A percentile compares a stretch with the other conserved stretches of the same genome.
Conservation (phyloP, 1,284 basidiomycete species). For the Pseudozyma sp. region DNA sequence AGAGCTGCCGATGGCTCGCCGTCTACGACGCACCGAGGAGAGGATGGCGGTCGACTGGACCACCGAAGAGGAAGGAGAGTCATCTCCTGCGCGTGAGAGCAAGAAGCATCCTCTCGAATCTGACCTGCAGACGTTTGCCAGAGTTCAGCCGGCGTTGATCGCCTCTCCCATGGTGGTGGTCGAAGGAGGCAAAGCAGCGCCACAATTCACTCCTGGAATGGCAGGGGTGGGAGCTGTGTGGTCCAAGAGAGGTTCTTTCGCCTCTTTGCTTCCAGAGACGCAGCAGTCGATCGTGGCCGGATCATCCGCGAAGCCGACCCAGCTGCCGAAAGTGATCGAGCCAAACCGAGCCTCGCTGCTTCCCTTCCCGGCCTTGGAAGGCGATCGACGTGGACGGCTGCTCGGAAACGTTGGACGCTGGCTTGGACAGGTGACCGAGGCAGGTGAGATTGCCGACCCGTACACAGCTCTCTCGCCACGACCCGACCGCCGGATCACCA, state of each 20-base stretch:
- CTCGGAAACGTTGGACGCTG: constrained; percentile 37
- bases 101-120: background rate
- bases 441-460: constrained; percentile 31
- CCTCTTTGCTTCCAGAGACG: constrained; percentile 4
- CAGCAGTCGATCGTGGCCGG: constrained; percentile 1
- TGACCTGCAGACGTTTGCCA: constrained; percentile 7
- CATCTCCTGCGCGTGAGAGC: constrained; percentile 17
- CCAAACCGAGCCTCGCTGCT: constrained; percentile 26
- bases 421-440: constrained; percentile 33
- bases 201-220: constrained; percentile 40
- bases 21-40: constrained; percentile 38
- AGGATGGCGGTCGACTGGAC: constrained; percentile 46
- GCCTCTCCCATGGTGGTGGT: constrained; percentile 8
- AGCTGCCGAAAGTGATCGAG: constrained; percentile 31
- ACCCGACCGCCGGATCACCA: constrained; percentile 31
- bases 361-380: constrained; percentile 28
- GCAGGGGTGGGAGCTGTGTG: constrained; percentile 45
- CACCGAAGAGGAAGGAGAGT: constrained; percentile 38
- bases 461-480: constrained; percentile 37
- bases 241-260: constrained; percentile 19
- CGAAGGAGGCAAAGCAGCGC: background rate
- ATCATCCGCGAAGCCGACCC: constrained; percentile 3
- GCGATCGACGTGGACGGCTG: constrained; percentile 22
- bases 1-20: constrained; percentile 53
- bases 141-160: constrained; percentile 14